Evolutionary conservation across 192 early-diverging fungal genomes (phyloP).

Genomic region (Entomortierella beljakovae): DNA sequence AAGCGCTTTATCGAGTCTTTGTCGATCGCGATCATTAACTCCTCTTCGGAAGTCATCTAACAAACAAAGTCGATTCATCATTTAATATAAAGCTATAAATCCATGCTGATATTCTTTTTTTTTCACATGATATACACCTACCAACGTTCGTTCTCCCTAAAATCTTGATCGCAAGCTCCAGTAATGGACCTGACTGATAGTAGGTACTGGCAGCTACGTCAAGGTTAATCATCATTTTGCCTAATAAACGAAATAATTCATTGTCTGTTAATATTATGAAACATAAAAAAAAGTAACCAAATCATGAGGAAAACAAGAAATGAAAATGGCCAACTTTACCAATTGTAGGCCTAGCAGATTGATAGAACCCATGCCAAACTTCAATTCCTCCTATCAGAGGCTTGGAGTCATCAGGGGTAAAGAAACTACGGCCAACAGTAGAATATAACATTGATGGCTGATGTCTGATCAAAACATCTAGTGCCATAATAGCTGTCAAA

Average conservation of each 20-base stretch:
- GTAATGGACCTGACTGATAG: conserved; percentile 73
- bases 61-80: too few relatives aligned
- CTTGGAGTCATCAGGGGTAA: conserved; percentile 73
- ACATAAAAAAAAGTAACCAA: background rate
- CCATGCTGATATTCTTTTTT: background rate
- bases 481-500: conserved; percentile 68
- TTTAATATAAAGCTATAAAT: background rate
- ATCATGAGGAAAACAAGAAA: background rate
- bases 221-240: conserved; percentile 76
- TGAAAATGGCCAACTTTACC: conserved; percentile 51
- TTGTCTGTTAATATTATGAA: background rate
- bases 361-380: conserved; percentile 95
- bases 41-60: conserved; percentile 64
- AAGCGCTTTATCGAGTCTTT: conserved; percentile 62
- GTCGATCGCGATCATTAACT: conserved; percentile 57
- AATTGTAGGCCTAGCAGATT: conserved; percentile 83
- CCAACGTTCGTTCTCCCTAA: conserved; percentile 60
- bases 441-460: conserved; percentile 81
- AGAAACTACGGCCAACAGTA: conserved; percentile 91
- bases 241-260: conserved; percentile 4
- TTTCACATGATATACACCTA: background rate
- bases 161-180: conserved; percentile 77
- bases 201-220: conserved; percentile 80
- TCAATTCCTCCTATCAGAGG: conserved; percentile 79
- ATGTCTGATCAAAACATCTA: conserved; percentile 89